phyloP scores from a whole-genome alignment of 1,139 yeast genomes.

The Pichia sp. region DNA sequence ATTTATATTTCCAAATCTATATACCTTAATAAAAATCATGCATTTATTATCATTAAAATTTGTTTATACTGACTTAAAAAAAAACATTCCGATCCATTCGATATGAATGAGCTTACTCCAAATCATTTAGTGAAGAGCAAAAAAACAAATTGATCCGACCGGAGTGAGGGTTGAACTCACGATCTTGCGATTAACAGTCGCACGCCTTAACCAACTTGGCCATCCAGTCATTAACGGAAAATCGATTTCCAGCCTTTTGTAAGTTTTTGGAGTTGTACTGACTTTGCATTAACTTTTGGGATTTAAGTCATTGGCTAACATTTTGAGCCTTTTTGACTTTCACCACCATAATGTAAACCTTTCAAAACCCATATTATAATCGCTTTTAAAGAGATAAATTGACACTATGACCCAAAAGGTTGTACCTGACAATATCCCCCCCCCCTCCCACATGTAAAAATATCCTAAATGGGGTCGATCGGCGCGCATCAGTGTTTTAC shows the following conservation, averaged over 20 bases:
- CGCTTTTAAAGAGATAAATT: too few species aligned
- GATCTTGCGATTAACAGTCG: conserved; percentile 16
- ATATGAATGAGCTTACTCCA: too few species aligned
- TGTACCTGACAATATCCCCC: too few species aligned
- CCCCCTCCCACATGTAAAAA: too few species aligned
- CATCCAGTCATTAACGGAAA: conserved; percentile 10
- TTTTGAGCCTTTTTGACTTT: too few species aligned
- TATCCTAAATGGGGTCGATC: background rate
- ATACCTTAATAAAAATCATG: background rate
- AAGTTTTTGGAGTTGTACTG: background rate
- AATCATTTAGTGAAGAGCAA: background rate
- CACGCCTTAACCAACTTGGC: conserved; percentile 13
- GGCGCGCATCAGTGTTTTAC: background rate
- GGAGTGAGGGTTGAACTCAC: conserved; percentile 15
- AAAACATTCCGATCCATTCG: background rate
- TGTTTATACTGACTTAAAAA: background rate
- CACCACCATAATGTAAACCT: too few species aligned
- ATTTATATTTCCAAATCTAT: background rate
- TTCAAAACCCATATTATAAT: too few species aligned
- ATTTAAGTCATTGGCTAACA: too few species aligned
- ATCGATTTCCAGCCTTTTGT: background rate
- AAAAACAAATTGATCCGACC: conserved; percentile 3
- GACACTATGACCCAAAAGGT: too few species aligned
- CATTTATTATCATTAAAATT: background rate
- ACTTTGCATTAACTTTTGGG: too few species aligned